Percentiles rank a stretch among this genome's conserved stretches.
These are phyloP conservation scores for Rhynchosporium agropyri DNA, from an alignment of 2,329 filamentous ascomycete genomes.

Conservation along the genomic window DNA sequence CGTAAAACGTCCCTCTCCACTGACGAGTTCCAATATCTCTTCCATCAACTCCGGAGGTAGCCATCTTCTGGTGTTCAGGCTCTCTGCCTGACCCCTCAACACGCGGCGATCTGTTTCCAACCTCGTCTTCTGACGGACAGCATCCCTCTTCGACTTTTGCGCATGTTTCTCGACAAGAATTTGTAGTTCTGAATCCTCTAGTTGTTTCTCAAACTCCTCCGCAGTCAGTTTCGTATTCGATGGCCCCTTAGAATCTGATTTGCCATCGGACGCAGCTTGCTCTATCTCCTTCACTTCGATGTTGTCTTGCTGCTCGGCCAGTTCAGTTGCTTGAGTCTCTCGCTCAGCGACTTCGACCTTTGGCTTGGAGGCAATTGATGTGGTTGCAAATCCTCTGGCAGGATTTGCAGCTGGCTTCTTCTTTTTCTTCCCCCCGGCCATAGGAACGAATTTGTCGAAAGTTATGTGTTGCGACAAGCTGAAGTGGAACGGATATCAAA, in stretches of 20 bases:
- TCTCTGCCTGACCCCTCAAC: slow-evolving; percentile 76
- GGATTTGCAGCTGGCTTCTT: slow-evolving; percentile 90
- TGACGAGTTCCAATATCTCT: slow-evolving; percentile 72
- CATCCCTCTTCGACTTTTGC: slow-evolving; percentile 77
- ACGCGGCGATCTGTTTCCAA: slow-evolving; percentile 85
- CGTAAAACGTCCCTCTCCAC: slow-evolving; percentile 63
- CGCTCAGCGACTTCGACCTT: slow-evolving; percentile 59
- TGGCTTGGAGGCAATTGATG: slow-evolving; percentile 83
- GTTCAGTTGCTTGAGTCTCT: slow-evolving; percentile 32
- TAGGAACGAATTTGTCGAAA: slow-evolving; percentile 42
- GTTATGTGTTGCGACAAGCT: slow-evolving; percentile 7
- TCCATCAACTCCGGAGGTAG: slow-evolving; percentile 78
- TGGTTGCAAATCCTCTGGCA: slow-evolving; percentile 90
- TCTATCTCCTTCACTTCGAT: slow-evolving; percentile 23
- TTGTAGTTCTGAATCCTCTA: slow-evolving; percentile 90
- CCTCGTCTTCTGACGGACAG: slow-evolving; percentile 72
- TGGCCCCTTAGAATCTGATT: slow-evolving; percentile 12
- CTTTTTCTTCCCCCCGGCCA: slow-evolving; percentile 75
- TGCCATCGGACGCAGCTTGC: slow-evolving; percentile 23
- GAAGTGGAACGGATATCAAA: slow-evolving; percentile 3
- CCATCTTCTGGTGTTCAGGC: slow-evolving; percentile 75
- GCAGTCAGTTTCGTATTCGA: slow-evolving; percentile 62
- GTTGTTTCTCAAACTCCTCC: slow-evolving; percentile 86
- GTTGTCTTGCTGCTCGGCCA: slow-evolving; percentile 26
- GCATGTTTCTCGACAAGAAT: slow-evolving; percentile 83